These are phyloP conservation scores for Stylosanthes scabra DNA, from an alignment of 331 rosid species.

Conservation along the genomic window DNA sequence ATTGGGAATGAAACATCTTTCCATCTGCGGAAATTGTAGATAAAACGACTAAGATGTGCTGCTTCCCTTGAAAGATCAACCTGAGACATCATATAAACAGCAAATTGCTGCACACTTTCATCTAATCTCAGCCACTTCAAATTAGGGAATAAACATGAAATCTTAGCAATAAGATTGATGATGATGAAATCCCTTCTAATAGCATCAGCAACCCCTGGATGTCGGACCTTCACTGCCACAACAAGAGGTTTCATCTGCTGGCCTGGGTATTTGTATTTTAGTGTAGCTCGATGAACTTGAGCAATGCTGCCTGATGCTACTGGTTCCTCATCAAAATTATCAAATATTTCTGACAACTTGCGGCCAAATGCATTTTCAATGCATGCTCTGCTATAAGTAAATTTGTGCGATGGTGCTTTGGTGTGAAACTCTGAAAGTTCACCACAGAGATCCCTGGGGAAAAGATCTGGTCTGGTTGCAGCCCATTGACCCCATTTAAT, in stretches of 20 bases:
- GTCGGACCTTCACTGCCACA: constrained; percentile 87
- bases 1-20: constrained; percentile 84
- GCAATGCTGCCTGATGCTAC: constrained; percentile 91
- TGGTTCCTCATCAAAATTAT: constrained; percentile 72
- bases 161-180: constrained; percentile 61
- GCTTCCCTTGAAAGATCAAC: constrained; percentile 93
- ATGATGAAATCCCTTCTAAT: constrained; percentile 76
- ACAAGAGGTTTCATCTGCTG: constrained; percentile 62
- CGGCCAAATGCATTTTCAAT: constrained; percentile 81
- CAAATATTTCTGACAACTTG: constrained; percentile 73
- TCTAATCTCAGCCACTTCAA: constrained; percentile 77
- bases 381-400: constrained; percentile 63
- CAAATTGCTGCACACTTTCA: constrained; percentile 77
- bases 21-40: constrained; percentile 73
- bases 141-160: constrained; percentile 59
- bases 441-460: constrained; percentile 73
- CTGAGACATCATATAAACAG: constrained; percentile 81
- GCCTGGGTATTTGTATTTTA: constrained; percentile 74
- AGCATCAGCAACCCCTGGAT: constrained; percentile 85
- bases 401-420: constrained; percentile 79
- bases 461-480: constrained; percentile 85
- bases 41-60: constrained; percentile 78
- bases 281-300: constrained; percentile 86
- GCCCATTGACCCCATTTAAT: constrained; percentile 98
- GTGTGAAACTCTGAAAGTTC: constrained; percentile 78